Conservation (phyloP, 352 stramenopile species). For the Plasmopara muralis region DNA sequence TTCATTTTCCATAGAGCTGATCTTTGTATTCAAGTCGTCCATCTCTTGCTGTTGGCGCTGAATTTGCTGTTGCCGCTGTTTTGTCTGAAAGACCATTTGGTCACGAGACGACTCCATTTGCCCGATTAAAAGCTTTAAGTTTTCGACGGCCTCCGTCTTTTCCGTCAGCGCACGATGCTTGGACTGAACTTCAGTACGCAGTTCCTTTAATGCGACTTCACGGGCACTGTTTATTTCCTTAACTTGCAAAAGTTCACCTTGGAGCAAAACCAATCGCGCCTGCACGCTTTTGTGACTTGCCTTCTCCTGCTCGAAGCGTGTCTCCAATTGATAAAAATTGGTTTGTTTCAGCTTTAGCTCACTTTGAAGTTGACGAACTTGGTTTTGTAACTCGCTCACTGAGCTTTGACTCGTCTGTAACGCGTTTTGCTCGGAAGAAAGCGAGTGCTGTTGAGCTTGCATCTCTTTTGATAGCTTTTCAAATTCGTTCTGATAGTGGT, state of each 20-base stretch:
- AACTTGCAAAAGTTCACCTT: slow-evolving; percentile 53
- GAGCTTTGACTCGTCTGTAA: slow-evolving; percentile 51
- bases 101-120: slow-evolving; percentile 81
- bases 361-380: slow-evolving; percentile 58
- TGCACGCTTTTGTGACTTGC: slow-evolving; percentile 44
- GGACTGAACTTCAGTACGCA: slow-evolving; percentile 47
- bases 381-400: slow-evolving; percentile 47
- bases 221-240: slow-evolving; percentile 45
- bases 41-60: slow-evolving; percentile 50
- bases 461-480: slow-evolving; percentile 65
- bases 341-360: slow-evolving; percentile 51
- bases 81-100: slow-evolving; percentile 69
- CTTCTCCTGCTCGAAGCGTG: slow-evolving; percentile 63
- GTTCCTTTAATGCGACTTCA: slow-evolving; percentile 48
- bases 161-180: slow-evolving; percentile 57
- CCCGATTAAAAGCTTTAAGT: slow-evolving; percentile 66
- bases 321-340: slow-evolving; percentile 49
- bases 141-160: slow-evolving; percentile 58
- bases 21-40: slow-evolving; percentile 46
- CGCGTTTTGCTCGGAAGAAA: slow-evolving; percentile 47
- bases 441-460: slow-evolving; percentile 47
- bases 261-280: slow-evolving; percentile 44
- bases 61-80: slow-evolving; percentile 62
- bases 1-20: too few species aligned
- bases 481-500: slow-evolving; percentile 71